Percentiles rank a stretch among this genome's conserved stretches.
These are phyloP conservation scores for Brettanomyces naardenensis DNA, from an alignment of 805 yeast genomes.

Conservation along the genomic window DNA sequence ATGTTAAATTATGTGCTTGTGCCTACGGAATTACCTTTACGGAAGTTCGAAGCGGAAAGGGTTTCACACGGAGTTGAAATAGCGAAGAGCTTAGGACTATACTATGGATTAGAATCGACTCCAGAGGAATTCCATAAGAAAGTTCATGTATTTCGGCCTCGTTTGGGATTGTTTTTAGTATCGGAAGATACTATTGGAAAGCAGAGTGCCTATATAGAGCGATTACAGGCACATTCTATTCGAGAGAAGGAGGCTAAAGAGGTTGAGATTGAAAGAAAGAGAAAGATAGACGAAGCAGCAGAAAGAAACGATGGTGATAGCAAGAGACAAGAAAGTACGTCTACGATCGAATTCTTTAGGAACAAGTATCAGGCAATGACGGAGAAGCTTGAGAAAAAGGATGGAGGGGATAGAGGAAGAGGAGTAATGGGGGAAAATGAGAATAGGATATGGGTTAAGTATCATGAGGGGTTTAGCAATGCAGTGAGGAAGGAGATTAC, in stretches of 20 bases:
- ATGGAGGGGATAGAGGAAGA: too few species aligned
- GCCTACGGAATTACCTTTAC: neutral
- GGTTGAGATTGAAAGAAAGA: constrained; percentile 6
- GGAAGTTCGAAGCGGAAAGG: neutral
- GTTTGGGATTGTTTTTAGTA: neutral
- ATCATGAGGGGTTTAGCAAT: constrained; percentile 84
- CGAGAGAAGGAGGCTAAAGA: neutral
- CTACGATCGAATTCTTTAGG: constrained; percentile 33
- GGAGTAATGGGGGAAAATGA: constrained; percentile 18
- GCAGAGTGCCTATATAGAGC: neutral
- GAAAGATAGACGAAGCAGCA: constrained; percentile 6
- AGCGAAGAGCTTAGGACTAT: neutral
- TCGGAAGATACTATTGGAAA: neutral
- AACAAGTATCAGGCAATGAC: constrained; percentile 29
- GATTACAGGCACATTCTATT: neutral
- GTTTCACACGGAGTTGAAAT: neutral
- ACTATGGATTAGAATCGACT: neutral
- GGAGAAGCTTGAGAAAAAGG: too few species aligned
- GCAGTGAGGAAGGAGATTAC: constrained; percentile 81
- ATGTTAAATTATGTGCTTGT: constrained; percentile 9
- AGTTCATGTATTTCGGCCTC: neutral
- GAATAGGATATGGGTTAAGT: constrained; percentile 72
- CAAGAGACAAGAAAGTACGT: constrained; percentile 7
- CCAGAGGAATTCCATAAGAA: neutral
- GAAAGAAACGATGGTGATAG: constrained; percentile 8